phyloP scores from a whole-genome alignment of 2,329 filamentous ascomycete species.

The Pseudogymnoascus sp. region DNA sequence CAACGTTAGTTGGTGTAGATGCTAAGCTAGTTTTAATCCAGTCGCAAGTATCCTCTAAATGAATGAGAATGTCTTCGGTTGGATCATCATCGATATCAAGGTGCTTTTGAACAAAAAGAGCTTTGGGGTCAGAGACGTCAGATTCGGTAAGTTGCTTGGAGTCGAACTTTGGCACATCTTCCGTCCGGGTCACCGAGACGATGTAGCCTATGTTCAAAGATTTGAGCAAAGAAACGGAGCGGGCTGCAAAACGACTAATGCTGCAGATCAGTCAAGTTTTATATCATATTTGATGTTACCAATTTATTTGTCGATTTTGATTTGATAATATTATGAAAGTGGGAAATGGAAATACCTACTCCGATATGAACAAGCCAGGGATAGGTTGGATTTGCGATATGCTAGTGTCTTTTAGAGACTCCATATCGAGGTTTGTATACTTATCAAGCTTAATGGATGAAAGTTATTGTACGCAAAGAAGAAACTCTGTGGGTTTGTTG shows the following conservation, averaged over 20 bases:
- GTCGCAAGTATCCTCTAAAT: slow-evolving; percentile 17
- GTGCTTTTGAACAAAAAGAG: slow-evolving; percentile 9
- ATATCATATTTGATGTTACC: neutral
- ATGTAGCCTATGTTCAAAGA: slow-evolving; percentile 7
- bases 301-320: neutral
- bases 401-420: neutral
- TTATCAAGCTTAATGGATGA: neutral
- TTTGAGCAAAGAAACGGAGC: slow-evolving; percentile 6
- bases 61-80: slow-evolving; percentile 17
- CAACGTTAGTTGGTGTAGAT: neutral
- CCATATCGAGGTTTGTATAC: neutral
- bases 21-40: slow-evolving; percentile 17
- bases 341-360: neutral
- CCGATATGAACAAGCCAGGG: neutral
- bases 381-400: neutral
- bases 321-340: neutral
- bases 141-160: neutral
- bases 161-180: slow-evolving; percentile 10
- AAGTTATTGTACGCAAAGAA: neutral
- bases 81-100: slow-evolving; percentile 20
- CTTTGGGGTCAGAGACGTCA: neutral
- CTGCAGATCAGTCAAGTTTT: neutral
- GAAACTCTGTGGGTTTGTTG: neutral
- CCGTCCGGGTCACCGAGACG: slow-evolving; percentile 7
- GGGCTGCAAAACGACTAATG: slow-evolving; percentile 11